These are phyloP conservation scores for Otatea glauca DNA, from an alignment of 176 grass and related monocot genomes.

Conservation along the genomic window DNA sequence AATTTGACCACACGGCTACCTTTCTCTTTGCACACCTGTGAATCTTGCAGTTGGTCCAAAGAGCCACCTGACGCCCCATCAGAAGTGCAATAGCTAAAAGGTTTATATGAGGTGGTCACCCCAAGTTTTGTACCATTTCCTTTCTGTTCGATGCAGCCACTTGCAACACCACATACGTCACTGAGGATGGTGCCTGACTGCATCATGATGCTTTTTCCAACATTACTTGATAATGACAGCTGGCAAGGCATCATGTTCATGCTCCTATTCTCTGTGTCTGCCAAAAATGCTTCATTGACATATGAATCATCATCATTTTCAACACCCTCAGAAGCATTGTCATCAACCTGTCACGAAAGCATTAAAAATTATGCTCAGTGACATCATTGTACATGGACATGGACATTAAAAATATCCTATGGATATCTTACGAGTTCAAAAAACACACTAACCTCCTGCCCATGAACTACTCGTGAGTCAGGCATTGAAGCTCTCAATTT, in stretches of 20 bases:
- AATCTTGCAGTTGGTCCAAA: conserved; percentile 45
- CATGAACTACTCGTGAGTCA: conserved; percentile 37
- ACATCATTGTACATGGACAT: conserved; percentile 30
- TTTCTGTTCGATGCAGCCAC: conserved; percentile 49
- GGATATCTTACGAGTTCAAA: background rate
- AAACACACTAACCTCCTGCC: conserved; percentile 67
- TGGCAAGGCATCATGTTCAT: conserved; percentile 37
- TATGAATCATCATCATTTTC: conserved; percentile 82
- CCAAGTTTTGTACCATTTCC: conserved; percentile 40
- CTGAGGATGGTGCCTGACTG: conserved; percentile 32
- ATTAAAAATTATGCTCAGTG: conserved; percentile 26
- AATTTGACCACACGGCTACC: conserved; percentile 78
- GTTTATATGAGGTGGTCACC: conserved; percentile 35
- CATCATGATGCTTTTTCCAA: conserved; percentile 33
- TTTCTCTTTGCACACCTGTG: conserved; percentile 57
- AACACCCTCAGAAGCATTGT: conserved; percentile 56
- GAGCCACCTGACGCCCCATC: conserved; percentile 37
- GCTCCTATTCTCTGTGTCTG: conserved; percentile 64
- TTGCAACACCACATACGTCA: conserved; percentile 50
- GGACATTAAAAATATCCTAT: conserved; percentile 29
- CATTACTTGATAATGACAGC: conserved; percentile 44
- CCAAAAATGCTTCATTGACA: conserved; percentile 98
- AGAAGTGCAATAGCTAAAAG: conserved; percentile 44
- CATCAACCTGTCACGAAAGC: conserved; percentile 53
- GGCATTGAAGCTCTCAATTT: conserved; percentile 63